Evolutionary conservation across 2,329 filamentous ascomycete genomes (phyloP), one percentile per base, ranked within the genome.

Genomic region (Penicillium hesseltinei): DNA sequence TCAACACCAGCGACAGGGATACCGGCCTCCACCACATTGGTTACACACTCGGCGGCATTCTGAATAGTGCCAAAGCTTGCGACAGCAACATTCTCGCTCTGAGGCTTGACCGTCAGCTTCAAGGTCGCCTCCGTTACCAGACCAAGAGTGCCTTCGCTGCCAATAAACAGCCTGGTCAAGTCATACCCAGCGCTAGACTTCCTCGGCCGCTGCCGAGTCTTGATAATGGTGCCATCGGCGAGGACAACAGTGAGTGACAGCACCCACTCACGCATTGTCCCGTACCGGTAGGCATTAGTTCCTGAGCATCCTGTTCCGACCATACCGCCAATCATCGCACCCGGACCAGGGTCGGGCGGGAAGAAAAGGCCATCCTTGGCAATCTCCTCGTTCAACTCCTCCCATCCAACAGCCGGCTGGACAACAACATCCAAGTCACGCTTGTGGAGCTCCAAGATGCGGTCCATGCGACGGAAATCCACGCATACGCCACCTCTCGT

Each of bases 181-280:
- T 97, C 92, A 76, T 97, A 97, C 27, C 92, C 92, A 33, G 92
- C 92, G 54, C 88, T 92, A 69, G 89, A 92, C 80, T 96, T 97
- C 64, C 92, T 84, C 11, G 92, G 91, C 48, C 92, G 84, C 75
- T 95, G 91, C 61, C 90, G 83, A 11, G 92, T 97, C 80, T 92
- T 93, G 77, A 97, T 88, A 51, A 96, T 77, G 1, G 92, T 96
- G 49, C 92, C 92, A 73, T 96, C 92, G 19, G 92, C 92, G 67
- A 96, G 82, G 11, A 96, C 92, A 4, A 96, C 90, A 0, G 92
- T 96, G 64, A 96, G 77, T 53, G 85, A 89, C 23, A 96, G 78
- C 13, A 96, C 92, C 92, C 92, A 96, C 71, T 96, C 92, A 61
- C 90, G 87, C 91, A 96, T 96, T 2, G 92, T 96, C 61, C 92